Percentiles rank a stretch among this genome's conserved stretches.
Conservation (phyloP, 2,329 filamentous ascomycete species). For the Rutstroemia sp. region DNA sequence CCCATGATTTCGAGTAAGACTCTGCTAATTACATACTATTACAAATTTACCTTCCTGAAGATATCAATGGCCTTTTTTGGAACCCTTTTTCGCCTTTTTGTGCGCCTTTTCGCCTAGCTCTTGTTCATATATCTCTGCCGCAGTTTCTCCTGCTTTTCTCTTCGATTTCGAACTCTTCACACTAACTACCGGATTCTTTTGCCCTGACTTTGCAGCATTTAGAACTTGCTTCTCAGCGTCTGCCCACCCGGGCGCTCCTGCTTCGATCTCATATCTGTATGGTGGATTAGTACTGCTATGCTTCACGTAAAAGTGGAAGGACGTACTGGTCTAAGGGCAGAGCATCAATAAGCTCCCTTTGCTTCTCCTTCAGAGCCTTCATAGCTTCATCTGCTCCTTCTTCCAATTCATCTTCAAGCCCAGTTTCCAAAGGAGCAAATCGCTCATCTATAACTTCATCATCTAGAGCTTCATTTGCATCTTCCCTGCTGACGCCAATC, state of each 20-base stretch:
- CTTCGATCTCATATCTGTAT: constrained; percentile 57
- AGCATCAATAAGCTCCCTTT: constrained; percentile 82
- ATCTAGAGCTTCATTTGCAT: constrained; percentile 59
- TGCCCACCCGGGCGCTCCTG: constrained; percentile 53
- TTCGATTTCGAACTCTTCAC: constrained; percentile 74
- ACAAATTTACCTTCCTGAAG: neutral
- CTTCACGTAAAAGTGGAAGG: constrained; percentile 3
- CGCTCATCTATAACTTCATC: constrained; percentile 58
- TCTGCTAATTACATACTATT: neutral
- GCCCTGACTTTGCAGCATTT: constrained; percentile 45
- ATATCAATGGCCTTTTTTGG: constrained; percentile 21
- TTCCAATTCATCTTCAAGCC: constrained; percentile 73
- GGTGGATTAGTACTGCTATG: constrained; percentile 18
- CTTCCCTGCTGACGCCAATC: constrained; percentile 50
- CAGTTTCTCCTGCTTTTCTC: constrained; percentile 59
- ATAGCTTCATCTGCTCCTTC: constrained; percentile 75
- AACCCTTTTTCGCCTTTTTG: constrained; percentile 47
- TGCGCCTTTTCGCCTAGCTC: constrained; percentile 45
- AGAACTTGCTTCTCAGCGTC: constrained; percentile 71
- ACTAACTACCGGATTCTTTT: constrained; percentile 61
- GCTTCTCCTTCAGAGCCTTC: constrained; percentile 65
- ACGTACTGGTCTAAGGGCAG: constrained; percentile 79
- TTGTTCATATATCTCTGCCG: constrained; percentile 56
- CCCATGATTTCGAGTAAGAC: no score
- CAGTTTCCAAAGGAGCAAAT: constrained; percentile 63